Conservation (phyloP, 306 rosid species). For the Lagenaria siceraria region DNA sequence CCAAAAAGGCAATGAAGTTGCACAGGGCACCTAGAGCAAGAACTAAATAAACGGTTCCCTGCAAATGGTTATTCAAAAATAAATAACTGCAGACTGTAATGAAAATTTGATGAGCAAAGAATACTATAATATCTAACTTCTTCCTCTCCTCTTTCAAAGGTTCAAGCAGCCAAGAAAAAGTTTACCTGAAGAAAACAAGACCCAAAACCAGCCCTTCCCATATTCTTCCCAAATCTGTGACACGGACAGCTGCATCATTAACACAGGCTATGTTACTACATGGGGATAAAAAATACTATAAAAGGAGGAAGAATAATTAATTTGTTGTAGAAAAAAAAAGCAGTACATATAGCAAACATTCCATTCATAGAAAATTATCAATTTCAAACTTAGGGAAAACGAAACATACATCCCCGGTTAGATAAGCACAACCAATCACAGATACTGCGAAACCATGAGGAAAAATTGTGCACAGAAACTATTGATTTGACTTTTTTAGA, state of each 20-base stretch:
- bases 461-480: neutral
- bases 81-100: neutral
- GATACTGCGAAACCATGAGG: neutral
- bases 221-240: conserved; percentile 89
- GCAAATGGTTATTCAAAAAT: conserved; percentile 19
- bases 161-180: neutral
- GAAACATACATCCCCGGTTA: neutral
- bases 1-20: conserved; percentile 46
- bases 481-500: neutral
- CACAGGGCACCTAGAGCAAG: conserved; percentile 40
- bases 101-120: neutral
- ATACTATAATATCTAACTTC: neutral
- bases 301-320: neutral
- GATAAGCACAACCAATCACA: neutral
- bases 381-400: neutral
- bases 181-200: conserved; percentile 63
- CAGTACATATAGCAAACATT: neutral
- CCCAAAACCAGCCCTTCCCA: conserved; percentile 87
- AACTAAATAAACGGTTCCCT: conserved; percentile 53
- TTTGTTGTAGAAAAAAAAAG: neutral
- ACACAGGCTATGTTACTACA: neutral
- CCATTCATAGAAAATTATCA: neutral
- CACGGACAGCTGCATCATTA: conserved; percentile 82
- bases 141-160: neutral
- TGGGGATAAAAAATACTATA: neutral